These are phyloP conservation scores for Stropharia rugosoannulata DNA, from an alignment of 768 basidiomycete genomes.

Conservation along the genomic window DNA sequence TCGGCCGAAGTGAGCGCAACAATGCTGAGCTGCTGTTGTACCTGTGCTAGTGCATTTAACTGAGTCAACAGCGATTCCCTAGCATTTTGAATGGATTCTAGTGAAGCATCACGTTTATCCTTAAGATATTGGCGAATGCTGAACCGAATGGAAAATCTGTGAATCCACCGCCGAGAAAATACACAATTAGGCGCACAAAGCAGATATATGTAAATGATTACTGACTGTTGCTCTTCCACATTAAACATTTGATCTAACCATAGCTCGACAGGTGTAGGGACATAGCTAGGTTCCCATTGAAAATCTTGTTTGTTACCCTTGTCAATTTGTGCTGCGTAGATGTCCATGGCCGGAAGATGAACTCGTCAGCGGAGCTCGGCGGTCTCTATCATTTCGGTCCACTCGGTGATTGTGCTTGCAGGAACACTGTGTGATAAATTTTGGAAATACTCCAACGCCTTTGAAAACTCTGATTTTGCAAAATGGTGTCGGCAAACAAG, in stretches of 20 bases:
- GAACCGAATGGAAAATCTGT: background rate
- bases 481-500: background rate
- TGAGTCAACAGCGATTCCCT: too few relatives aligned
- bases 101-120: too few relatives aligned
- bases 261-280: background rate
- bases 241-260: slow-evolving; percentile 4
- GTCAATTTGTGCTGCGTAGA: background rate
- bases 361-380: background rate
- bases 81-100: too few relatives aligned
- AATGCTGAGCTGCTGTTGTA: too few relatives aligned
- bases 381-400: background rate
- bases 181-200: background rate
- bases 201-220: background rate
- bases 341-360: slow-evolving; percentile 4
- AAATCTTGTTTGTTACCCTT: background rate
- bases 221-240: slow-evolving; percentile 11
- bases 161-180: background rate
- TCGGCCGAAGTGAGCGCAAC: too few relatives aligned
- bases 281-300: background rate
- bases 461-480: background rate
- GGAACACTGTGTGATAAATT: background rate
- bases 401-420: background rate
- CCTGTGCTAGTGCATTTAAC: too few relatives aligned
- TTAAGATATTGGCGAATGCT: background rate
- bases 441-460: background rate